Conservation (phyloP, 768 basidiomycete species). For the Clitopilus hobsonii region DNA sequence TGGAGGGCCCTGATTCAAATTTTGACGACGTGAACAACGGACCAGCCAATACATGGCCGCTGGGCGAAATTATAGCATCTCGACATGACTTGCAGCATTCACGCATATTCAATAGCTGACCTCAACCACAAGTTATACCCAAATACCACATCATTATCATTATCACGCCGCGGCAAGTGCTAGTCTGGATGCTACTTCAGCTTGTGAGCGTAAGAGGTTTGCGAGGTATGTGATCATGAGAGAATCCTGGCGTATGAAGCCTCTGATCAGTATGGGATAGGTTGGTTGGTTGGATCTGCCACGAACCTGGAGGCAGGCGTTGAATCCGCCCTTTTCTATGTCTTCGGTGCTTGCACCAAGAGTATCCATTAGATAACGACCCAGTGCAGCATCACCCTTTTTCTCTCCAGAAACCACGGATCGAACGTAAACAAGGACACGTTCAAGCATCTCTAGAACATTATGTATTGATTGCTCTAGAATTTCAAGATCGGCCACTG, state of each 20-base stretch:
- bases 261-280: conserved; percentile 14
- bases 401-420: conserved; percentile 74
- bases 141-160: conserved; percentile 9
- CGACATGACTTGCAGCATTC: conserved; percentile 95
- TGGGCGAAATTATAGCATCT: conserved; percentile 87
- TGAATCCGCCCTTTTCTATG: conserved; percentile 69
- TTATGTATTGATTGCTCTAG: conserved; percentile 69
- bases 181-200: conserved; percentile 85
- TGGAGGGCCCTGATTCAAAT: conserved; percentile 16
- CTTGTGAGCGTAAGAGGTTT: conserved; percentile 89
- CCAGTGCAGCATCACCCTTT: conserved; percentile 79
- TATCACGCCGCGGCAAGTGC: conserved; percentile 60
- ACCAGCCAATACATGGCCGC: conserved; percentile 91
- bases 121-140: neutral
- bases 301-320: conserved; percentile 67
- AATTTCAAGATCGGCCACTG: conserved; percentile 66
- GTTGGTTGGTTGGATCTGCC: neutral
- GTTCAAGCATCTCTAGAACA: conserved; percentile 77
- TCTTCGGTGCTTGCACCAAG: conserved; percentile 68
- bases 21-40: conserved; percentile 44
- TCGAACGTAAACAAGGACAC: conserved; percentile 81
- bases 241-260: conserved; percentile 56
- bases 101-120: conserved; percentile 88
- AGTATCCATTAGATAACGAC: conserved; percentile 88
- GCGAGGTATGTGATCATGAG: conserved; percentile 94